Evolutionary conservation across 177 flowering plant species (phyloP).

Genomic region (Vitis hybrid): DNA sequence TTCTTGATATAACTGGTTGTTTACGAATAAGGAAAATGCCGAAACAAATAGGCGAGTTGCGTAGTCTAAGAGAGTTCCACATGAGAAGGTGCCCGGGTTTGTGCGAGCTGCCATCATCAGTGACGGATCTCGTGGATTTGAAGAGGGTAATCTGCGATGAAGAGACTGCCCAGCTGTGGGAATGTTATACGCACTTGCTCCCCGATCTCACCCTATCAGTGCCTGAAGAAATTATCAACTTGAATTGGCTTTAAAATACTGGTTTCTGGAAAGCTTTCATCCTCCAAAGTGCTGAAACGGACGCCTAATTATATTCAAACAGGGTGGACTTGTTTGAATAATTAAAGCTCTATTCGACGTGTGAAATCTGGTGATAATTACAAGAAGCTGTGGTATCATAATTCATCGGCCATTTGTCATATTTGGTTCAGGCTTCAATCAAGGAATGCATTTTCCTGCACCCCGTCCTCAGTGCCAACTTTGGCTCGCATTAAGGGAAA

Average conservation of each 20-base stretch:
- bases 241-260: constrained; percentile 30
- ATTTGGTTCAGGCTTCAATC: no score
- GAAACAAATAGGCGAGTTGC: constrained; percentile 25
- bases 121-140: constrained; percentile 22
- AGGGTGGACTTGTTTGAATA: no score
- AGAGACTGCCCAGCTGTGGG: constrained; percentile 37
- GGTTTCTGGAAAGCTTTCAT: not conserved
- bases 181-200: constrained; percentile 5
- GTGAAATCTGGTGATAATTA: no score
- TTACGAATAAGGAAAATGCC: constrained; percentile 33
- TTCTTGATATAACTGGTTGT: constrained; percentile 47
- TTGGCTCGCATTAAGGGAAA: no score
- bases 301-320: no score
- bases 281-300: no score
- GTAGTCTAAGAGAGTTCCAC: constrained; percentile 22
- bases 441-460: no score
- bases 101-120: constrained; percentile 32
- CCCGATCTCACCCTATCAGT: constrained; percentile 16
- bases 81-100: constrained; percentile 41
- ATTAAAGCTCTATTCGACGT: no score
- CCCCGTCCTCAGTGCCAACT: no score
- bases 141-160: constrained; percentile 39
- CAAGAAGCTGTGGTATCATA: no score
- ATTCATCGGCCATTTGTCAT: no score
- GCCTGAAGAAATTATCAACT: constrained; percentile 19